phyloP scores from a whole-genome alignment of 2,329 filamentous ascomycete genomes.

The Leptographium radiaticola region DNA sequence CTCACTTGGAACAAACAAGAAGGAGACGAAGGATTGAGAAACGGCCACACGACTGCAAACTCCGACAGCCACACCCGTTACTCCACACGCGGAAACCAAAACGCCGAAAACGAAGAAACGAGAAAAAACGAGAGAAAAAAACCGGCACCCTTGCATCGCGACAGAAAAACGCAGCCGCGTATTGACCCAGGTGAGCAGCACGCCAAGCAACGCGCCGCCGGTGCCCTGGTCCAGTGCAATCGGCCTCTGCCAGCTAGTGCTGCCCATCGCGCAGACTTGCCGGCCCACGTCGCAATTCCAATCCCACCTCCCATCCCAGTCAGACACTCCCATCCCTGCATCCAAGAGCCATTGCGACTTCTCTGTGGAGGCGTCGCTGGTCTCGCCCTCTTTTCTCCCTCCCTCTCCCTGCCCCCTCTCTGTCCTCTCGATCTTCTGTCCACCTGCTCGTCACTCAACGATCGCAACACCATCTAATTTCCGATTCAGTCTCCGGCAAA shows the following conservation, averaged over 20 bases:
- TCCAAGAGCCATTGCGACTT: too few species aligned
- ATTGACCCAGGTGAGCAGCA: too few species aligned
- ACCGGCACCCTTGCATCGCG: not conserved
- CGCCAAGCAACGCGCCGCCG: not conserved
- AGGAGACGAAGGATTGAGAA: too few species aligned
- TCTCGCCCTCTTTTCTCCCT: not conserved
- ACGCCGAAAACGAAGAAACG: not conserved
- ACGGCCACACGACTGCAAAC: too few species aligned
- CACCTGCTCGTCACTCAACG: not conserved
- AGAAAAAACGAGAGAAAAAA: not conserved
- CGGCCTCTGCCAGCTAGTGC: not conserved
- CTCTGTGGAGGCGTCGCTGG: too few species aligned
- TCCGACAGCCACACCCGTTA: too few species aligned
- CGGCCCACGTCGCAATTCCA: not conserved
- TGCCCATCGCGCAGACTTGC: not conserved
- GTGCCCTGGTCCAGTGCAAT: not conserved
- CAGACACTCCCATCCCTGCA: not conserved
- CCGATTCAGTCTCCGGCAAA: not conserved
- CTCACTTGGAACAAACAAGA: too few species aligned
- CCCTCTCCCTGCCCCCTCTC: not conserved
- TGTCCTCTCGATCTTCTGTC: not conserved
- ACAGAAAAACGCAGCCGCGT: not conserved
- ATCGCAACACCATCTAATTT: not conserved
- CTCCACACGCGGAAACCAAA: not conserved
- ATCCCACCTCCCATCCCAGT: too few species aligned